Base-by-base conservation (phyloP, 106 monocot genomes). In the Phalaenopsis aphrodite region DNA sequence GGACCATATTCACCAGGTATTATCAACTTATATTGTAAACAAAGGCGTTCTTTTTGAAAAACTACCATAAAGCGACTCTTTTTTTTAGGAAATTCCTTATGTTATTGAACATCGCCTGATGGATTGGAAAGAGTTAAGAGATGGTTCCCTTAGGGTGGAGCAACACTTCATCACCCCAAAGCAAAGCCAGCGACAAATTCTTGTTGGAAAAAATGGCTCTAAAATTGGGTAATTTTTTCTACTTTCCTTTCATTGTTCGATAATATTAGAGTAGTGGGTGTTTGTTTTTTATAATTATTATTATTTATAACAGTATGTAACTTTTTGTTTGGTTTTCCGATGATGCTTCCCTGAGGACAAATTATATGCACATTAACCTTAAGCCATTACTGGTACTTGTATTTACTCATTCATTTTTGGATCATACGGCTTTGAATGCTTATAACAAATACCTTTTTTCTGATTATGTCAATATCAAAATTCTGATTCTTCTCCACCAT, bases 171-270 rank as follows among this genome's bases (percentile, higher is more conserved):
- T 99, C 79, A 82, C 93, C 42, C 89, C 79, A 78, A 99, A 99
- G 81, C 81, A 66, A 75, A 91, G 91, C 52, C 98, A 99, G 48
- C 90, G 95, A 0, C 94, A 99, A 81, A 95, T 99, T 86, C 93
- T 99, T 88, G 93, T 99, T 80, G 98, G 98, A 49, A 99, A 95
- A 75, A 94, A 95, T 83, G 98, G 98, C 72, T 92, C 98, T 74
- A 99, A 91, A 81, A 99, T 99, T 56, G 98, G 98, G 98, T 99
- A 90, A 76, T 66, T 37, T 4, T 78, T 58, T 45, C 38, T 81
- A 45, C 81, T 56, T 36, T 19, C 49, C 47, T 78, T 37, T 30
- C 0, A n/a, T 1, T 61, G 17, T n/a, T 36, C 11, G 48, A 76
- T 47, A 11, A 43, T 38, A 47, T 76, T 23, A 46, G 23, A 48